These are phyloP conservation scores for Aegilops umbellulata DNA, from an alignment of 176 grass and related monocot species.

Conservation along the genomic window DNA sequence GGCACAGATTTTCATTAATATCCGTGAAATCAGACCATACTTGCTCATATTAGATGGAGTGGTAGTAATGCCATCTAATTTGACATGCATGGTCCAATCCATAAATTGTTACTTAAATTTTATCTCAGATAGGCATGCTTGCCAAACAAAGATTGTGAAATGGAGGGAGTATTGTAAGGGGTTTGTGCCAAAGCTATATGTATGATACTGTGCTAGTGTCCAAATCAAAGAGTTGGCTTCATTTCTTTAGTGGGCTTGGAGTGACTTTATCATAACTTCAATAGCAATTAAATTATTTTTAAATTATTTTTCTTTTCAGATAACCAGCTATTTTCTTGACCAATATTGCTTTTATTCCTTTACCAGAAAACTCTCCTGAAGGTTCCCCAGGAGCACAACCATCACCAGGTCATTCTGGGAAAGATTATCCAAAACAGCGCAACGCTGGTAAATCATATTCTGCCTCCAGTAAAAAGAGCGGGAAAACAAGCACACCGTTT, in stretches of 20 bases:
- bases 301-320: neutral
- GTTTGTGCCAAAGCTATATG: neutral
- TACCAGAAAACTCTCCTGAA: slow-evolving; percentile 51
- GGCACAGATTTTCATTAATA: neutral
- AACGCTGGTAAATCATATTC: slow-evolving; percentile 24
- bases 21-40: neutral
- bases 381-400: slow-evolving; percentile 16
- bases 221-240: neutral
- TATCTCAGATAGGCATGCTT: neutral
- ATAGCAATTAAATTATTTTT: neutral
- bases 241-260: neutral
- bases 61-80: neutral
- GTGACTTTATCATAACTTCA: neutral
- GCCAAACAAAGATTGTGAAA: neutral
- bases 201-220: neutral
- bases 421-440: slow-evolving; percentile 33
- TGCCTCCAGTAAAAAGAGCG: slow-evolving; percentile 9
- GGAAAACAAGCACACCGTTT: slow-evolving; percentile 19
- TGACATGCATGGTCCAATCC: neutral
- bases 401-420: slow-evolving; percentile 46
- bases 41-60: neutral
- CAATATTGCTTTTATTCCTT: slow-evolving; percentile 6
- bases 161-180: neutral
- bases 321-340: slow-evolving; percentile 12
- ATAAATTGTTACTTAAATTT: neutral